A percentile compares a stretch with the other conserved stretches of the same genome.
These are phyloP conservation scores for Cichorium intybus DNA, from an alignment of 140 eudicot genomes.

Conservation along the genomic window DNA sequence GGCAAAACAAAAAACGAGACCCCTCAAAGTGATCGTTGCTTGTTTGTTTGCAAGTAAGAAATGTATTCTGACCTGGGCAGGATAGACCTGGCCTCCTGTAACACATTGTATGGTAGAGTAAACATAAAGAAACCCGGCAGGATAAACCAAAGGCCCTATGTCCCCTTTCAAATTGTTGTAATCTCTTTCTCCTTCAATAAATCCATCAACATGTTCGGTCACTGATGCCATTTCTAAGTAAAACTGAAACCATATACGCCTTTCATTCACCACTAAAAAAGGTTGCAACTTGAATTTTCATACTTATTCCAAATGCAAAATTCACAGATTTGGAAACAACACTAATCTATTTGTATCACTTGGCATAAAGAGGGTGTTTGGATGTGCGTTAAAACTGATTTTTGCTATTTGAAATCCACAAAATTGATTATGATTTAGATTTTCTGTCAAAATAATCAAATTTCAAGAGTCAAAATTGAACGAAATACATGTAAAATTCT, in stretches of 20 bases:
- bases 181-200: constrained; percentile 82
- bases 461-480: too few species aligned
- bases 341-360: not conserved
- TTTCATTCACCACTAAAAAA: not conserved
- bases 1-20: too few species aligned
- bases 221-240: not conserved
- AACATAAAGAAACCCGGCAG: constrained; percentile 87
- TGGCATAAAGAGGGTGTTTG: too few species aligned
- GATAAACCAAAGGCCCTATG: constrained; percentile 92
- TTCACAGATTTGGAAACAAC: not conserved
- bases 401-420: too few species aligned
- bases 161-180: constrained; percentile 81
- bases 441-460: too few species aligned
- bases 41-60: constrained; percentile 11
- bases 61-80: constrained; percentile 85
- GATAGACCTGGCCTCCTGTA: constrained; percentile 75
- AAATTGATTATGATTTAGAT: too few species aligned
- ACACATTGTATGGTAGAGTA: constrained; percentile 71
- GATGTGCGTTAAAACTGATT: too few species aligned
- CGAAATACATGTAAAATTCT: too few species aligned
- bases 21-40: too few species aligned
- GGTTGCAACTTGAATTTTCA: not conserved
- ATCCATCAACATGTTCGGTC: constrained; percentile 58
- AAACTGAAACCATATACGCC: not conserved
- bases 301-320: not conserved